These are phyloP conservation scores for Cladosporium sp. DNA, from an alignment of 2,329 filamentous ascomycete genomes.

Conservation along the genomic window DNA sequence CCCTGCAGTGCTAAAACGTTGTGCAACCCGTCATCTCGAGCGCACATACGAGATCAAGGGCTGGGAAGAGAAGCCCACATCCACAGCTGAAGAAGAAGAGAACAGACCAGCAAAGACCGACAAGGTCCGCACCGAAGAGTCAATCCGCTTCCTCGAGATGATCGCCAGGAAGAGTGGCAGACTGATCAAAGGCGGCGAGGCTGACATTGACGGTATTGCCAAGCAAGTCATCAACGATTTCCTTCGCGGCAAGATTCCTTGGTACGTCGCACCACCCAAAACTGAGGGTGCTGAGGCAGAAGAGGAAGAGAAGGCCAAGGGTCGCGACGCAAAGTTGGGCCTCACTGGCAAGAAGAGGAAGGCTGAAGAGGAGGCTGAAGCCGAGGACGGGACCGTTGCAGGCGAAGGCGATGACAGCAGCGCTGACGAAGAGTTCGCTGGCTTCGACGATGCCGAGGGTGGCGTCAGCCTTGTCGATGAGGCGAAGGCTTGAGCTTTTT, in stretches of 20 bases:
- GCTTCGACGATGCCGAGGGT: constrained; percentile 29
- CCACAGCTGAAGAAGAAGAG: constrained; percentile 21
- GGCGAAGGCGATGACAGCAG: constrained; percentile 23
- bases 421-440: constrained; percentile 28
- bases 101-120: constrained; percentile 28
- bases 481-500: constrained; percentile 11
- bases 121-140: constrained; percentile 50
- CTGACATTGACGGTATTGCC: constrained; percentile 89
- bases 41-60: constrained; percentile 87
- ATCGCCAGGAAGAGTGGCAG: constrained; percentile 85
- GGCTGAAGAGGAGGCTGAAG: constrained; percentile 45
- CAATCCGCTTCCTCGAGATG: constrained; percentile 81
- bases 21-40: constrained; percentile 85
- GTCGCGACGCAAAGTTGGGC: constrained; percentile 74
- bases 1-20: constrained; percentile 72
- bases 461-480: constrained; percentile 19
- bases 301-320: constrained; percentile 56
- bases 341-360: constrained; percentile 83
- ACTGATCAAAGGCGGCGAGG: constrained; percentile 87
- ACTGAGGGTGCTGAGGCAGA: constrained; percentile 50
- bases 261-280: constrained; percentile 81
- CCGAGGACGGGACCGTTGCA: constrained; percentile 21
- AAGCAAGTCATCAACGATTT: constrained; percentile 98
- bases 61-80: constrained; percentile 47
- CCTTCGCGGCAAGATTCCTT: constrained; percentile 89